Evolutionary conservation across 2,329 filamentous ascomycete species (phyloP).

Genomic region (Graphilbum fragrans): DNA sequence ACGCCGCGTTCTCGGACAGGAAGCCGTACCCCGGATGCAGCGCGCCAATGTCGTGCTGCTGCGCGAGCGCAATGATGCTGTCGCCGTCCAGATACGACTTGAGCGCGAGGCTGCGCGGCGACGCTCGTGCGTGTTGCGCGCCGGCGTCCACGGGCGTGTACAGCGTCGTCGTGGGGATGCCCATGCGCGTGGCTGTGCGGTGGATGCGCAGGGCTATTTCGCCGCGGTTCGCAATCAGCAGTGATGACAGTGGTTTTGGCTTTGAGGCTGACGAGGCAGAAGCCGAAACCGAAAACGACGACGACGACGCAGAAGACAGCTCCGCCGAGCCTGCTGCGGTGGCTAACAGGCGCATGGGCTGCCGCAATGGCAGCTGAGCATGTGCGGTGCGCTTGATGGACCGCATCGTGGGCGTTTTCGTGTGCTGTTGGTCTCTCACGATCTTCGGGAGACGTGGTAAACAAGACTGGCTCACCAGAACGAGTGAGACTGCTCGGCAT

Average conservation of each 20-base stretch:
- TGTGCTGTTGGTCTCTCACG: too few relatives aligned
- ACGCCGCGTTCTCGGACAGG: conserved; percentile 83
- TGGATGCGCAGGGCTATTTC: conserved; percentile 94
- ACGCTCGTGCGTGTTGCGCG: conserved; percentile 79
- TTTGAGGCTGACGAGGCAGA: conserved; percentile 20
- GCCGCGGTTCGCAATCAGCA: conserved; percentile 91
- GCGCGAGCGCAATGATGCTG: conserved; percentile 79
- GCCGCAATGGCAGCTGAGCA: conserved; percentile 27
- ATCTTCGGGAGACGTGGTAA: too few relatives aligned
- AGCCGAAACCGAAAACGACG: conserved; percentile 8
- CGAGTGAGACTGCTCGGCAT: too few relatives aligned
- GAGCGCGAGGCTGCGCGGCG: conserved; percentile 72
- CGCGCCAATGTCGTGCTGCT: conserved; percentile 74
- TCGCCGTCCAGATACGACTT: conserved; percentile 89
- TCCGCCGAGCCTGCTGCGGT: conserved; percentile 1
- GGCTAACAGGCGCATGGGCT: conserved; percentile 5
- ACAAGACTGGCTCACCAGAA: too few relatives aligned
- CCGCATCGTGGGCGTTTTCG: conserved; percentile 29
- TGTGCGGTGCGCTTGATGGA: conserved; percentile 37
- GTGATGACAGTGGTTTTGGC: conserved; percentile 37
- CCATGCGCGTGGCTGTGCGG: conserved; percentile 74
- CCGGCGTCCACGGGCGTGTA: conserved; percentile 86
- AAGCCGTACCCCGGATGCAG: conserved; percentile 97
- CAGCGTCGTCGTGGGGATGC: conserved; percentile 85
- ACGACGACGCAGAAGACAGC: conserved; percentile 3